Evolutionary conservation across 2,329 filamentous ascomycete genomes (phyloP).

Genomic region (Plectosphaerella cucumerina): DNA sequence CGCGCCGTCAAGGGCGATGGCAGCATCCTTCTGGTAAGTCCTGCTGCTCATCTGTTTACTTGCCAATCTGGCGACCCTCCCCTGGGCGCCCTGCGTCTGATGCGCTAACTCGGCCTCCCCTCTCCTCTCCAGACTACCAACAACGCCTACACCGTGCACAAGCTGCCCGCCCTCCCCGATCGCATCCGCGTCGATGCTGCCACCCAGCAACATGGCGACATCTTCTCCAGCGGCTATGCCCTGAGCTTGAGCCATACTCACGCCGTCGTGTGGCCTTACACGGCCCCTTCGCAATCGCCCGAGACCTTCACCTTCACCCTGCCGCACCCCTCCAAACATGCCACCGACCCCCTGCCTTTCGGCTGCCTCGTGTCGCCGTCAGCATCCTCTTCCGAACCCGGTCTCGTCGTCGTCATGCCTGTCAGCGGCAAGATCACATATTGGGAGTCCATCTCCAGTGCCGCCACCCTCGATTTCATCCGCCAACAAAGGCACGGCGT

Average conservation of each 20-base stretch:
- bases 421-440: constrained; percentile 81
- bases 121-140: constrained; percentile 65
- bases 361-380: constrained; percentile 79
- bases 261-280: constrained; percentile 89
- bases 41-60: constrained; percentile 21
- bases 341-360: constrained; percentile 70
- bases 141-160: constrained; percentile 79
- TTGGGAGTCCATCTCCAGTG: constrained; percentile 92
- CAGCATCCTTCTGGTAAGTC: constrained; percentile 57
- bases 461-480: constrained; percentile 77
- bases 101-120: constrained; percentile 6
- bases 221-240: constrained; percentile 68
- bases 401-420: constrained; percentile 82
- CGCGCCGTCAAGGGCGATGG: constrained; percentile 64
- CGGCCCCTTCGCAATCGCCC: constrained; percentile 60
- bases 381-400: constrained; percentile 73
- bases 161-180: constrained; percentile 77
- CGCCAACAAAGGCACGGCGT: constrained; percentile 77
- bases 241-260: constrained; percentile 76
- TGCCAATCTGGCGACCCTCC: neutral
- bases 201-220: constrained; percentile 60
- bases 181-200: constrained; percentile 63
- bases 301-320: constrained; percentile 79
- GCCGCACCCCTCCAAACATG: constrained; percentile 64
- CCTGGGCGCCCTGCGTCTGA: neutral